These are phyloP conservation scores for Syzygium oleosum DNA, from an alignment of 345 rosid species.

Conservation along the genomic window DNA sequence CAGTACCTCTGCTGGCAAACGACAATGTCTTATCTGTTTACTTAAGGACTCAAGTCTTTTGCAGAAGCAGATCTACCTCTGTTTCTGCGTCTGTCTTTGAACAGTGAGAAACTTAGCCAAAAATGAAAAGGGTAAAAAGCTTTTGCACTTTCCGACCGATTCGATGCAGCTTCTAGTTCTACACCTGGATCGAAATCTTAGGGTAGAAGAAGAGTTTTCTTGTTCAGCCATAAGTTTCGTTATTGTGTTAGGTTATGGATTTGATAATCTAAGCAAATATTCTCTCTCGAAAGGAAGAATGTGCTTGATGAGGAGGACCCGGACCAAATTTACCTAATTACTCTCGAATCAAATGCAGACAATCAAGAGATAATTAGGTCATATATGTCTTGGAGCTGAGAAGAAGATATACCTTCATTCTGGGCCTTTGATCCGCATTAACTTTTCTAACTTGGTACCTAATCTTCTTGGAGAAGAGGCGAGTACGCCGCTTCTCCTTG, in stretches of 20 bases:
- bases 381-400: neutral
- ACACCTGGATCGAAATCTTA: neutral
- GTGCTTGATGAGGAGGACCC: neutral
- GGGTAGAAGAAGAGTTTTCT: neutral
- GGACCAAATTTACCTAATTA: neutral
- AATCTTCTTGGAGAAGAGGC: constrained; percentile 87
- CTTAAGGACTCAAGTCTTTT: neutral
- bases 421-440: constrained; percentile 85
- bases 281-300: neutral
- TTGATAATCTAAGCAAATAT: neutral
- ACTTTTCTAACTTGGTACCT: constrained; percentile 86
- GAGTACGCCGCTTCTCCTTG: constrained; percentile 79
- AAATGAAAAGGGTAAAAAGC: neutral
- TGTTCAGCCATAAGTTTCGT: neutral
- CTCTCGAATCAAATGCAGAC: neutral
- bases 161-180: neutral
- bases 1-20: neutral
- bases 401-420: constrained; percentile 54
- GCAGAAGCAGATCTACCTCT: neutral
- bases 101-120: neutral
- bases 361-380: neutral
- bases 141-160: neutral
- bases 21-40: neutral
- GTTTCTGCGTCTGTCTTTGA: neutral
- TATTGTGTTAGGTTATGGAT: neutral